Percentiles rank a stretch among this genome's conserved stretches.
phyloP scores from a whole-genome alignment of 179 eudicot genomes.

The Nepenthes alata region DNA sequence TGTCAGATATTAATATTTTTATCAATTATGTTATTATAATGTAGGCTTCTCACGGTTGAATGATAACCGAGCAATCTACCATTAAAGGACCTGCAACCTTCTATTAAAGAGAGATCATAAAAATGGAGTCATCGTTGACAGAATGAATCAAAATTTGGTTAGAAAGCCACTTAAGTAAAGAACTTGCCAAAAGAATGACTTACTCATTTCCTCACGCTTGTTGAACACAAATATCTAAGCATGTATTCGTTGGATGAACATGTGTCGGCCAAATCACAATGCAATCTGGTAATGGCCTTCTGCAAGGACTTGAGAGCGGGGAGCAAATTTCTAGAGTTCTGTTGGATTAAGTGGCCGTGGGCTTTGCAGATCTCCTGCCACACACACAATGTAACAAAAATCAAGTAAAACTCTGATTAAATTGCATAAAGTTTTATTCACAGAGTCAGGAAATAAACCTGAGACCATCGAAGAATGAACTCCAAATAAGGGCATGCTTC shows the following conservation, averaged over 20 bases:
- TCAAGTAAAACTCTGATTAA: background rate
- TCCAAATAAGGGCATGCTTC: constrained; percentile 62
- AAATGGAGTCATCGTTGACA: too few species aligned
- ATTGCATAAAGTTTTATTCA: background rate
- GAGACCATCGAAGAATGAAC: constrained; percentile 85
- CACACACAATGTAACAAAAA: constrained; percentile 4
- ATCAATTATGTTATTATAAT: too few species aligned
- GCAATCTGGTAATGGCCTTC: constrained; percentile 66
- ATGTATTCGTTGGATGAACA: constrained; percentile 90
- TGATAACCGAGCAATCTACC: too few species aligned
- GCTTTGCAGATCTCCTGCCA: constrained; percentile 75
- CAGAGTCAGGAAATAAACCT: constrained; percentile 39
- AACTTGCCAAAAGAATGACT: too few species aligned
- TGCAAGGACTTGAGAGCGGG: constrained; percentile 85
- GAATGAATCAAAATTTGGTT: too few species aligned
- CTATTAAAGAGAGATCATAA: too few species aligned
- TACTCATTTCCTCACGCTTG: constrained; percentile 28
- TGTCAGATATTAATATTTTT: too few species aligned
- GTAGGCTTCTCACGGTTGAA: too few species aligned
- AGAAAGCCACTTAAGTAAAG: too few species aligned
- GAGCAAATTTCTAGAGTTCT: constrained; percentile 65
- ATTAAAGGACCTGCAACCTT: too few species aligned
- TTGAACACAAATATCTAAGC: constrained; percentile 66
- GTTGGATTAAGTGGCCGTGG: constrained; percentile 73
- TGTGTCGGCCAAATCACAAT: constrained; percentile 87